Percentiles rank a stretch among this genome's conserved stretches.
These are phyloP conservation scores for Backusella tuberculispora DNA, from an alignment of 192 early-diverging fungal species.

Conservation along the genomic window DNA sequence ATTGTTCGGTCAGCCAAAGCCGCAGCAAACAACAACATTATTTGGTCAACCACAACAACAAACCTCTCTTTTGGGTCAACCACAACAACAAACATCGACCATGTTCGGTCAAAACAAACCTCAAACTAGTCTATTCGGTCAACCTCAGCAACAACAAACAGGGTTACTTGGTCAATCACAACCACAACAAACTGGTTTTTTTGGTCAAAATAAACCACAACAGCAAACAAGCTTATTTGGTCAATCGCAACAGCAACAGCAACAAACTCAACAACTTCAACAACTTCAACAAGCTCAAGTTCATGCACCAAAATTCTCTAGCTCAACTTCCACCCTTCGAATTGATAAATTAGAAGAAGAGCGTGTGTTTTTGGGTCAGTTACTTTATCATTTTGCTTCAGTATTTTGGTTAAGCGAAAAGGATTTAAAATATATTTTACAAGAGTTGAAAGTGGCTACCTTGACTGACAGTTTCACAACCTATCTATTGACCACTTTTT, in stretches of 20 bases:
- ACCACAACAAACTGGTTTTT: neutral
- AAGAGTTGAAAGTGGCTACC: conserved; percentile 36
- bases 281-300: conserved; percentile 10
- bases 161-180: neutral
- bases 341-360: conserved; percentile 43
- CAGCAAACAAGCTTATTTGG: neutral
- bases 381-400: conserved; percentile 46
- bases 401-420: conserved; percentile 39
- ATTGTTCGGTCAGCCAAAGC: neutral
- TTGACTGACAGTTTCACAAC: conserved; percentile 41
- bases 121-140: neutral
- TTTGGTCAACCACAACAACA: neutral
- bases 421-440: conserved; percentile 39
- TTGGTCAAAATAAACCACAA: neutral
- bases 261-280: neutral
- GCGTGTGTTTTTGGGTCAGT: conserved; percentile 40
- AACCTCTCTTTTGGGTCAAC: neutral
- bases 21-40: neutral
- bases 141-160: neutral
- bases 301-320: neutral
- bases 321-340: neutral
- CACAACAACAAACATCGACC: neutral
- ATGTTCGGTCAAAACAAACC: neutral
- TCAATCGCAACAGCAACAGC: conserved; percentile 13
- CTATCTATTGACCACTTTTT: conserved; percentile 42